Evolutionary conservation across 176 grass and related monocot genomes (phyloP), one percentile per base, ranked within the genome.

Genomic region (Elaeis guineensis): DNA sequence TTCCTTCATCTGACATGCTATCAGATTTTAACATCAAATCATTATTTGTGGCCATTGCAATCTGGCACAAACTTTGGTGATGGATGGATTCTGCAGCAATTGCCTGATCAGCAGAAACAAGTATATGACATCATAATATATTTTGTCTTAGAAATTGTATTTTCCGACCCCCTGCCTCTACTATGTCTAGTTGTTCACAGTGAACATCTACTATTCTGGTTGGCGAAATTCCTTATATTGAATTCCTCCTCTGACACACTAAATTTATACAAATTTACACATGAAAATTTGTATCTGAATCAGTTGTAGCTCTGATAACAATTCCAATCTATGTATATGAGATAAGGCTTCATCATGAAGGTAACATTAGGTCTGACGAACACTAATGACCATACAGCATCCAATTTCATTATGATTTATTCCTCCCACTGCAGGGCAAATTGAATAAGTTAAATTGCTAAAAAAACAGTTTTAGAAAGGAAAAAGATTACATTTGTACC

Each of bases 61-160:
- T 78, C 65, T 88, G 83, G 80, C 81, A 92, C 58, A 98, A 69
- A 19, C 70, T 77, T 0, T 55, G 54, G 1, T 20, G 18, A 55
- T 50, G 58, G 51, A 75, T 69, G 21, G 73, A 53, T 54, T 88
- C 81, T 65, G 81, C 72, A 75, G 74, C 71, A 79, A 89, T 28
- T 77, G 66, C 87, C 87, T 97, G 83, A 39, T 70, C 64, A 90
- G 69, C 75, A 78, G 73, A 63, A 59, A 80, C 29, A 78, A 4
- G 11, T 68, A 55, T 51, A 17, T 55, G 18, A 17, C n/a, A 17
- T 23, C n/a, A 22, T 29, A 35, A 28, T 68, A 26, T 5, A 39
- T 1, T 35, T 68, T 32, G 5, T 32, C 19, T 20, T 55, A 16
- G 32, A 35, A 7, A 35, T 35, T 35, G 7, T 2, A 11, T 21